phyloP scores from a whole-genome alignment of 495 filamentous ascomycete species.

The Tuber microsphaerosporum region DNA sequence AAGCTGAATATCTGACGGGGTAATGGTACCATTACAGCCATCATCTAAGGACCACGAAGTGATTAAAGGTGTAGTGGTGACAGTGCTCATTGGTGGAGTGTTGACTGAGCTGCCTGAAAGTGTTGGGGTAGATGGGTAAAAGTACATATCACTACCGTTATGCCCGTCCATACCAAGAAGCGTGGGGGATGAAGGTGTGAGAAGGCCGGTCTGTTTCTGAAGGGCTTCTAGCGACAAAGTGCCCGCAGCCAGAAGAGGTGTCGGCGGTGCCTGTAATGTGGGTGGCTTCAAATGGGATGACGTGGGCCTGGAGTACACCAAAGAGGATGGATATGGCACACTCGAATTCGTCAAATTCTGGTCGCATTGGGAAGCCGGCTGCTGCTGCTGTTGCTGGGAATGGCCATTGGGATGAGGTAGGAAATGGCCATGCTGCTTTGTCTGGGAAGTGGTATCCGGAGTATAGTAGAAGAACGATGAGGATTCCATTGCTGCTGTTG shows the following conservation, averaged over 20 bases:
- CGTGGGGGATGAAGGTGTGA: conserved; percentile 62
- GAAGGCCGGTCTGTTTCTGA: conserved; percentile 66
- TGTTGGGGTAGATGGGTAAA: conserved; percentile 80
- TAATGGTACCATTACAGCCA: conserved; percentile 57
- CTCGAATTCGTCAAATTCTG: conserved; percentile 41
- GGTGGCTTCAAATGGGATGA: conserved; percentile 53
- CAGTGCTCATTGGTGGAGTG: conserved; percentile 73
- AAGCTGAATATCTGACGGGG: conserved; percentile 38
- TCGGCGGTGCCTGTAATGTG: conserved; percentile 57
- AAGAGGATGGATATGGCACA: conserved; percentile 53
- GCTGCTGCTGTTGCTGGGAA: conserved; percentile 34
- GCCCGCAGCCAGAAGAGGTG: conserved; percentile 49
- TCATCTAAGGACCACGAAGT: conserved; percentile 71
- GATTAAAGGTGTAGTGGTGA: conserved; percentile 73
- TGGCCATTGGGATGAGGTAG: conserved; percentile 61
- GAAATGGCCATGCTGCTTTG: conserved; percentile 74
- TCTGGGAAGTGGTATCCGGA: conserved; percentile 66
- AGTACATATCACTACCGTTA: conserved; percentile 55
- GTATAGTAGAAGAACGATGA: conserved; percentile 88
- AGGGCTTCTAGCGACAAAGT: conserved; percentile 64
- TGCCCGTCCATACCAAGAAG: conserved; percentile 72
- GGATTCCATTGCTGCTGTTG: conserved; percentile 54
- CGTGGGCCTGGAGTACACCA: conserved; percentile 69
- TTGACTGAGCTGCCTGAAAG: conserved; percentile 79
- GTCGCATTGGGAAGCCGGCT: conserved; percentile 50